Conservation (phyloP, 257 asterid genomes). For the Petrea volubilis region DNA sequence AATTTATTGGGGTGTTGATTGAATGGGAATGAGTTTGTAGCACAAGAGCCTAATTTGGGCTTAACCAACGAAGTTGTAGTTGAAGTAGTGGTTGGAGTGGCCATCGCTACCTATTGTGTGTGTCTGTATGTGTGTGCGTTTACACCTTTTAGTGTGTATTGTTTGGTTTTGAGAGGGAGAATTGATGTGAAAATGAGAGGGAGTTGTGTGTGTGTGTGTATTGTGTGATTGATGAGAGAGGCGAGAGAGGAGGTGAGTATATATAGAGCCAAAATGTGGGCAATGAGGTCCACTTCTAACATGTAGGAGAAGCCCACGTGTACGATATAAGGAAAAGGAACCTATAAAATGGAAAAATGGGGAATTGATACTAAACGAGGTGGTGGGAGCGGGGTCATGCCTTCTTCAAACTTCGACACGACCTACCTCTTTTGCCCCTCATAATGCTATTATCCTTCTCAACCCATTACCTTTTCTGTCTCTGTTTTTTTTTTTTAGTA, state of each 20-base stretch:
- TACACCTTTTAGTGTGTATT: background rate
- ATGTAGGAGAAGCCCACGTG: conserved; percentile 77
- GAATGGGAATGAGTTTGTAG: conserved; percentile 17
- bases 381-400: conserved; percentile 39
- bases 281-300: conserved; percentile 48
- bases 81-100: conserved; percentile 28
- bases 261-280: conserved; percentile 43
- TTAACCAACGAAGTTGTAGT: conserved; percentile 48
- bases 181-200: background rate
- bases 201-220: background rate
- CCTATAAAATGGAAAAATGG: background rate
- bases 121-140: conserved; percentile 13
- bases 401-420: conserved; percentile 45
- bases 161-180: background rate
- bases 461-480: background rate
- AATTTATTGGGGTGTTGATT: conserved; percentile 12
- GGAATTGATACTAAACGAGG: conserved; percentile 11
- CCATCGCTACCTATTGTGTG: conserved; percentile 58
- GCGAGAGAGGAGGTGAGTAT: conserved; percentile 34
- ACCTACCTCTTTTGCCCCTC: conserved; percentile 14
- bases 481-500: background rate
- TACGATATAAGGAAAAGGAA: conserved; percentile 36
- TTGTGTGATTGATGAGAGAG: conserved; percentile 26
- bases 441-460: background rate
- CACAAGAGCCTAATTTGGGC: conserved; percentile 28